A percentile compares a stretch with the other conserved stretches of the same genome.
These are phyloP conservation scores for Neofusicoccum umdonicola DNA, from an alignment of 2,329 filamentous ascomycete species.

Conservation along the genomic window DNA sequence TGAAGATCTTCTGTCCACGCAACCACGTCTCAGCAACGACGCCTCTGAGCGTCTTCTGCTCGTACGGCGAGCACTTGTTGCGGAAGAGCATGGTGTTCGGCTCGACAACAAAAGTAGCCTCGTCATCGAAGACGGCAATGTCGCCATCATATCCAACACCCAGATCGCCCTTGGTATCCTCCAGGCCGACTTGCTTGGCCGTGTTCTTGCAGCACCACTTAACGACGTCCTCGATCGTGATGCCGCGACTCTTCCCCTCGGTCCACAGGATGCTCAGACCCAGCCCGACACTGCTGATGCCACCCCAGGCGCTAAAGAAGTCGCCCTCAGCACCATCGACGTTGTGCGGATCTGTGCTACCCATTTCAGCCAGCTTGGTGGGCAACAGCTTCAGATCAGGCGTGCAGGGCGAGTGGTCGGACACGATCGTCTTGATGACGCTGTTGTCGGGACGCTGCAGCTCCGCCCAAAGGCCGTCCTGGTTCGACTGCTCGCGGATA, in stretches of 20 bases:
- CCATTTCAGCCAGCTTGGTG: slow-evolving; percentile 57
- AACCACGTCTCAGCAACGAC: slow-evolving; percentile 85
- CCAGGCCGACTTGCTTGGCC: slow-evolving; percentile 80
- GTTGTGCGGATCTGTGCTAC: slow-evolving; percentile 27
- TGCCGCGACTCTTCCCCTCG: slow-evolving; percentile 59
- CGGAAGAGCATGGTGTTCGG: slow-evolving; percentile 87
- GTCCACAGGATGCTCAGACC: slow-evolving; percentile 90
- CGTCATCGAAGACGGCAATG: slow-evolving; percentile 87
- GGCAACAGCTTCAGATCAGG: slow-evolving; percentile 90
- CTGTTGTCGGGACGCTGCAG: slow-evolving; percentile 59
- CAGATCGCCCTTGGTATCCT: slow-evolving; percentile 77
- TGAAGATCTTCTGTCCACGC: slow-evolving; percentile 72
- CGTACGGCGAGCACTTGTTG: slow-evolving; percentile 89
- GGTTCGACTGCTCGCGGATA: slow-evolving; percentile 77
- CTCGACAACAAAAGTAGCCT: slow-evolving; percentile 67
- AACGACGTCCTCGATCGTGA: slow-evolving; percentile 73
- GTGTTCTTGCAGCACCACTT: slow-evolving; percentile 84
- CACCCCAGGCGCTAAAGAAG: slow-evolving; percentile 96
- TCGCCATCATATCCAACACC: slow-evolving; percentile 83
- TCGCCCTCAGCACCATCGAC: slow-evolving; percentile 60
- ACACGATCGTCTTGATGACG: slow-evolving; percentile 88
- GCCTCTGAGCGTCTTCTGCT: slow-evolving; percentile 74
- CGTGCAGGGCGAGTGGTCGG: slow-evolving; percentile 94
- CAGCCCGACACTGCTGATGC: slow-evolving; percentile 89
- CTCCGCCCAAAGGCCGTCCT: slow-evolving; percentile 84